Evolutionary conservation across 805 yeast genomes (phyloP).

Genomic region (Kodamaea jinghongensis): DNA sequence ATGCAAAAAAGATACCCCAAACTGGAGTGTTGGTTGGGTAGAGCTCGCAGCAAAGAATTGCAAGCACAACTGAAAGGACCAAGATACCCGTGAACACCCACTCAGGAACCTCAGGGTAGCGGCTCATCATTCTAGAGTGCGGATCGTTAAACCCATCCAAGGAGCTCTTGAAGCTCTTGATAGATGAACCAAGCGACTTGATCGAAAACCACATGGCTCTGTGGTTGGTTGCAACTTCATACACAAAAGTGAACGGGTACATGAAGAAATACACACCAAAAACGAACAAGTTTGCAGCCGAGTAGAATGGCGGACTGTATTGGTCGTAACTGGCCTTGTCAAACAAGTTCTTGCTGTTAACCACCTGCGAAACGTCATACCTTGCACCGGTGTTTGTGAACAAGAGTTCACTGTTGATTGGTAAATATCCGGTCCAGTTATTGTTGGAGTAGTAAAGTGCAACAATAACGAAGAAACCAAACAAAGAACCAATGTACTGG

Average conservation of each 20-base stretch:
- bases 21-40: slow-evolving; percentile 36
- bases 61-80: slow-evolving; percentile 26
- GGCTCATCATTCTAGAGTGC: slow-evolving; percentile 30
- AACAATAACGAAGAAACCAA: slow-evolving; percentile 22
- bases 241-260: slow-evolving; percentile 25
- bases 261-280: slow-evolving; percentile 21
- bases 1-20: slow-evolving; percentile 35
- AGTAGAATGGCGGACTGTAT: slow-evolving; percentile 21
- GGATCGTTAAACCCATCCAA: slow-evolving; percentile 34
- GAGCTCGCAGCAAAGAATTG: slow-evolving; percentile 29
- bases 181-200: slow-evolving; percentile 12
- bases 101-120: slow-evolving; percentile 35
- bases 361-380: slow-evolving; percentile 16
- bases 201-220: slow-evolving; percentile 14
- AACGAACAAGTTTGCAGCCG: slow-evolving; percentile 20
- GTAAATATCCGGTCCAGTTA: slow-evolving; percentile 28
- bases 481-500: slow-evolving; percentile 22
- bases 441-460: slow-evolving; percentile 28
- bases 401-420: slow-evolving; percentile 20
- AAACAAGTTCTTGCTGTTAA: slow-evolving; percentile 7
- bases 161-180: slow-evolving; percentile 19
- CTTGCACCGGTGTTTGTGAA: slow-evolving; percentile 23
- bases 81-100: slow-evolving; percentile 27
- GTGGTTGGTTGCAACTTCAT: slow-evolving; percentile 17
- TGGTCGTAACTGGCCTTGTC: slow-evolving; percentile 17